Evolutionary conservation across 257 asterid genomes (phyloP).

Genomic region (Lavandula angustifolia): DNA sequence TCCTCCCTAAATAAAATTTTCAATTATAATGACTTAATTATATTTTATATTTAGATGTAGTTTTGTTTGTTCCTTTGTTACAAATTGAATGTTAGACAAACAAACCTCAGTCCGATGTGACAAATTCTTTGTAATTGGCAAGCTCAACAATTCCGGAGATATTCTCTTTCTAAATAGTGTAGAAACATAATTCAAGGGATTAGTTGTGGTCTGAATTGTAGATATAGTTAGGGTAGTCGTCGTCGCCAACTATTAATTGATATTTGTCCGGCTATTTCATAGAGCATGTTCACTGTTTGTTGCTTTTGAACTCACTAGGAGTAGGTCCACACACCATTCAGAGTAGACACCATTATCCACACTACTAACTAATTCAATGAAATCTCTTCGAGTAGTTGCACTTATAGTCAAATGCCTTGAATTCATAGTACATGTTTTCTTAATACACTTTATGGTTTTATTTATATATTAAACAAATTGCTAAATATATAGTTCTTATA

Average conservation of each 20-base stretch:
- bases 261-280: slow-evolving; percentile 7
- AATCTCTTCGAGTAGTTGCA: not conserved
- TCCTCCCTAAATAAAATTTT: too few species aligned
- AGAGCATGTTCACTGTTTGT: slow-evolving; percentile 43
- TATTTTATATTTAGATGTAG: not conserved
- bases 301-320: slow-evolving; percentile 28
- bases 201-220: not conserved
- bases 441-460: too few species aligned
- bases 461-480: too few species aligned
- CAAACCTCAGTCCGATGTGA: too few species aligned
- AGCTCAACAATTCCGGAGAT: too few species aligned
- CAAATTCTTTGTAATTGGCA: too few species aligned
- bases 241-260: slow-evolving; percentile 26
- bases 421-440: too few species aligned
- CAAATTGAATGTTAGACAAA: too few species aligned
- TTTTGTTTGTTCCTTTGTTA: not conserved
- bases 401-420: too few species aligned
- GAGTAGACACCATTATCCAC: slow-evolving; percentile 3
- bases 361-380: not conserved
- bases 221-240: slow-evolving; percentile 19
- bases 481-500: too few species aligned
- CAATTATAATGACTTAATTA: too few species aligned
- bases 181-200: not conserved
- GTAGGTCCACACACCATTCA: slow-evolving; percentile 24
- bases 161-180: not conserved